phyloP scores from a whole-genome alignment of 2,329 filamentous ascomycete genomes.

The Trichoderma sp. region DNA sequence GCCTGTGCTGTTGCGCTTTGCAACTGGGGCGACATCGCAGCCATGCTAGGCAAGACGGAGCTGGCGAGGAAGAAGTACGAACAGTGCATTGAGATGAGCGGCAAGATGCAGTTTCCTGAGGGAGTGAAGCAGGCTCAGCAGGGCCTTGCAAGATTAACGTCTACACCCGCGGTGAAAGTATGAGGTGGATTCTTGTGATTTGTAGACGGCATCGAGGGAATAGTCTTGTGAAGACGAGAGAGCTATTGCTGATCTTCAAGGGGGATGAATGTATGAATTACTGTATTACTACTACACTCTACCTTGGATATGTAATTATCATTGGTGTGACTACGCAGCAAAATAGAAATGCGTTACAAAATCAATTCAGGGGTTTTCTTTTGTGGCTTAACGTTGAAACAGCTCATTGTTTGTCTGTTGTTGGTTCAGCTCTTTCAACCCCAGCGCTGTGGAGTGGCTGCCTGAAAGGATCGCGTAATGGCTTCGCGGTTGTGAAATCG shows the following conservation, averaged over 20 bases:
- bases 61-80: conserved; percentile 67
- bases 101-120: conserved; percentile 50
- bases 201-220: not conserved
- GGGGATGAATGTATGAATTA: not conserved
- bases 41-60: conserved; percentile 64
- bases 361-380: not conserved
- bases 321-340: not conserved
- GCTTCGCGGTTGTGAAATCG: not conserved
- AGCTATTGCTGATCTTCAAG: not conserved
- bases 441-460: conserved; percentile 1
- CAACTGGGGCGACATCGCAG: conserved; percentile 81
- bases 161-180: conserved; percentile 4
- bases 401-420: not conserved
- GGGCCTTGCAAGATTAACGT: conserved; percentile 42
- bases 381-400: not conserved
- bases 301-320: not conserved
- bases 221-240: not conserved
- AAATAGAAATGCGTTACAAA: not conserved
- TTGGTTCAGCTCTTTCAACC: not conserved
- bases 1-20: conserved; percentile 82
- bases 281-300: not conserved
- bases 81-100: conserved; percentile 64
- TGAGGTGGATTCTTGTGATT: not conserved
- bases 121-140: conserved; percentile 53
- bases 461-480: not conserved